Base-by-base conservation (phyloP, 1,284 basidiomycete genomes). In the Ustilago vetiveriae region DNA sequence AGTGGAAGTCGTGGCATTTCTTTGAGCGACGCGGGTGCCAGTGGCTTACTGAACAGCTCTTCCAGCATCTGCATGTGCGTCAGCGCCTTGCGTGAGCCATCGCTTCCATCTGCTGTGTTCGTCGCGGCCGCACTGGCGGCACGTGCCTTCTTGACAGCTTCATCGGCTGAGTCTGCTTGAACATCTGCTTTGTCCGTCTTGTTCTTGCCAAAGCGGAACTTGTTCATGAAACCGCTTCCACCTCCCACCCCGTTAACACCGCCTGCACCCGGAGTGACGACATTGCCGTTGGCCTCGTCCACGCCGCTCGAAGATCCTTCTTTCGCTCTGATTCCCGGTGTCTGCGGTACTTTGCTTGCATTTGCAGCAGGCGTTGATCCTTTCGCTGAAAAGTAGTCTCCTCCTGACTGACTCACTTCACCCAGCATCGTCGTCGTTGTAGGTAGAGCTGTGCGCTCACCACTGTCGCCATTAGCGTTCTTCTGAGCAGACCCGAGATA, bases 1-100 rank as follows among this genome's bases (percentile, higher is more conserved):
- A 93, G 85, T 4, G 83, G 72, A 22, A 92, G 78, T 0, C 85
- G 85, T 0, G 94, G 94, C 1, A 87, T 89, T 40, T 98, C 94
- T 41, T 82, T 83, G 6, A 88, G 86, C 0, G 88, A 79, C 1
- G 92, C 90, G 5, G 92, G 91, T 7, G 84, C 85, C 45, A 97
- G 84, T 0, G 89, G 85, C 14, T 86, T 86, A 0, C 88, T 85
- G 3, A 94, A 86, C 14, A 96, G 83, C 2, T 84, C 78, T 75
- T 92, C 89, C 23, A 89, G 78, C 9, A 46, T 44, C 38, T 56
- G 33, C 1, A 41, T 35, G 30, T 57, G 62, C 14, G 67, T 65
- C 9, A 52, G 22, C 3, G 32, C 38, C 41, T 55, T 50, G 16
- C 36, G 35, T 5, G 44, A 30, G 1, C 33, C 54, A 3, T 57